Evolutionary conservation across 352 stramenopile genomes (phyloP).

Genomic region (Phytophthora hibernalis): DNA sequence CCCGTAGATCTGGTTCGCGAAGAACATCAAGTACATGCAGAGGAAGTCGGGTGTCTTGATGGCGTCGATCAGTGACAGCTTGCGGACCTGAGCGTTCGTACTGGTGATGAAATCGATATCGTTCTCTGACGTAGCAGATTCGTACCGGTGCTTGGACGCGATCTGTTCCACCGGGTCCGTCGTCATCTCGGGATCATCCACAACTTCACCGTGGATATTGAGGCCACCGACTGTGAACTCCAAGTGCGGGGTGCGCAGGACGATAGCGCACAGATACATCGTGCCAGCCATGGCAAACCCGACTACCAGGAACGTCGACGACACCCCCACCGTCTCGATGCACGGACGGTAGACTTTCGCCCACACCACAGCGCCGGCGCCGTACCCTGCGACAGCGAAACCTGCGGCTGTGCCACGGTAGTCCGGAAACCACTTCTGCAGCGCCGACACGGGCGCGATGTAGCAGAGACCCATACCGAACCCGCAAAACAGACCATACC

Average conservation of each 20-base stretch:
- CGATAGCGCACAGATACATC: slow-evolving; percentile 56
- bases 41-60: slow-evolving; percentile 66
- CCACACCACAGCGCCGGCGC: slow-evolving; percentile 66
- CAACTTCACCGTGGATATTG: slow-evolving; percentile 67
- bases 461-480: slow-evolving; percentile 80
- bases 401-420: slow-evolving; percentile 70
- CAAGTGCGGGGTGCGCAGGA: slow-evolving; percentile 57
- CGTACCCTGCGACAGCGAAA: slow-evolving; percentile 73
- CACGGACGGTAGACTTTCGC: slow-evolving; percentile 67
- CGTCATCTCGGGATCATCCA: slow-evolving; percentile 37
- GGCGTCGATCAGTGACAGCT: slow-evolving; percentile 59
- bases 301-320: slow-evolving; percentile 57
- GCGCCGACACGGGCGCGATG: slow-evolving; percentile 70
- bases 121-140: slow-evolving; percentile 52
- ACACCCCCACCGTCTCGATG: slow-evolving; percentile 57
- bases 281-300: slow-evolving; percentile 47
- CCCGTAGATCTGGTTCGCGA: slow-evolving; percentile 68
- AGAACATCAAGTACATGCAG: slow-evolving; percentile 80
- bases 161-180: slow-evolving; percentile 28
- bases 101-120: slow-evolving; percentile 46
- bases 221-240: slow-evolving; percentile 60
- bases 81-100: slow-evolving; percentile 53
- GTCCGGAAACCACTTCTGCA: slow-evolving; percentile 83
- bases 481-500: slow-evolving; percentile 69
- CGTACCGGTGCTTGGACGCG: slow-evolving; percentile 46